Evolutionary conservation across 768 basidiomycete species (phyloP), one percentile per base, ranked within the genome.

Genomic region (Chalciporus piperatus): DNA sequence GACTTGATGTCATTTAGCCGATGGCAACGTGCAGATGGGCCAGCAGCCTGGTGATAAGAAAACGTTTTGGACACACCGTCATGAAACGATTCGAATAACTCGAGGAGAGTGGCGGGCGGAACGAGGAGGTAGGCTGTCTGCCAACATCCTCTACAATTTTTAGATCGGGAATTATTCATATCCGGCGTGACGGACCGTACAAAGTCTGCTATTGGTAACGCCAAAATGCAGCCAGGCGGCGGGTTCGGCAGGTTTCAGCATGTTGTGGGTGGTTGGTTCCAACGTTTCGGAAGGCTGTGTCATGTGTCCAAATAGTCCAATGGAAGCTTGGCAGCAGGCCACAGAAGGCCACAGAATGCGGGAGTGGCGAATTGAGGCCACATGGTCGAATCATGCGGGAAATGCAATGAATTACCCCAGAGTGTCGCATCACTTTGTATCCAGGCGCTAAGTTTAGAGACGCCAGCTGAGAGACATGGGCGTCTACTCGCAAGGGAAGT

Each of bases 221-320:
- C 89, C 89, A 3, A 58, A 78, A 20, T 86, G 88, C 59, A 77
- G 91, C 50, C 89, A 89, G 86, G 89, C 87, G 4, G 78, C 82
- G 1, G 70, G 90, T 41, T 88, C 89, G 1, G 77, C 85, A 10
- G 86, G 84, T 20, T 64, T 79, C 37, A 73, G 74, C 10, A 52
- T 82, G 80, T 78, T 0, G 52, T 74, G 4, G 81, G 84, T 47
- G 82, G 81, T 22, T 58, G 73, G 53, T 32, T 80, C 77, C 9
- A 66, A 73, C 42, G 48, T 79, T 7, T 72, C 76, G 1, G 69
- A 47, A 25, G 43, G 44, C 20, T 55, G 51, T 35, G 22, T 41
- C 17, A 52, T 5, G 28, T 1, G 52, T n/a, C n/a, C n/a, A n/a
- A n/a, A n/a, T n/a, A n/a, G n/a, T n/a, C n/a, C 22, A 41, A 50